Base-by-base conservation (phyloP, 2,329 filamentous ascomycete species). In the Alternaria burnsii region DNA sequence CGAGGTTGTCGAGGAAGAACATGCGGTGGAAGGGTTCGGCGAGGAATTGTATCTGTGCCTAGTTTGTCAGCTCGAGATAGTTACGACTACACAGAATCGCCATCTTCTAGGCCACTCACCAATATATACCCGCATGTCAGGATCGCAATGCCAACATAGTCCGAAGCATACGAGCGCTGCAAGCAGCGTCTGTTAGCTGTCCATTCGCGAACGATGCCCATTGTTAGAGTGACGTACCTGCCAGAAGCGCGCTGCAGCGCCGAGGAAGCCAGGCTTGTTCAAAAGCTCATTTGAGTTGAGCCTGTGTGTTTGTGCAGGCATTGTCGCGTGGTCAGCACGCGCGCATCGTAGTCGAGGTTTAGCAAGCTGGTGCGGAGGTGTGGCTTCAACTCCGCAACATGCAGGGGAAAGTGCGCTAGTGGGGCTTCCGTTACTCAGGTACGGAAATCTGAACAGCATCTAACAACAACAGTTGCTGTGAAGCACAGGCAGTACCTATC, bases 1-100 rank as follows among this genome's bases (percentile, higher is more conserved):
- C 84, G 24, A 91, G 85, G 76, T 98, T 93, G 76, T 93, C 91
- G 63, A 98, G 86, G 66, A 88, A 91, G 81, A 99, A 98, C 88
- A 97, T 91, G 80, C 92, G 93, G 78, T 98, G 93, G 77, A 98
- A 98, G 0, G 95, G 95, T 62, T 90, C 89, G 70, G 92, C 85
- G 67, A 91, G 84, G 70, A 91, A 82, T 78, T 88, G 84, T 43
- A 92, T 84, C 86, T 92, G 73, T 42, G 42, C 41, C 48, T 63
- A 48, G 44, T 57, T 51, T 42, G 60, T 71, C 26, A 68, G 61
- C 41, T n/a, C 34, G 9, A 9, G 16, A n/a, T n/a, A n/a, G 4
- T 3, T n/a, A n/a, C 16, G 6, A 38, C 5, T n/a, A n/a, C n/a
- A 9, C 16, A 34, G 30, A 8, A 0, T 4, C 3, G 28, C 16